These are phyloP conservation scores for Sporormia fimetaria DNA, from an alignment of 495 filamentous ascomycete species.

Conservation along the genomic window DNA sequence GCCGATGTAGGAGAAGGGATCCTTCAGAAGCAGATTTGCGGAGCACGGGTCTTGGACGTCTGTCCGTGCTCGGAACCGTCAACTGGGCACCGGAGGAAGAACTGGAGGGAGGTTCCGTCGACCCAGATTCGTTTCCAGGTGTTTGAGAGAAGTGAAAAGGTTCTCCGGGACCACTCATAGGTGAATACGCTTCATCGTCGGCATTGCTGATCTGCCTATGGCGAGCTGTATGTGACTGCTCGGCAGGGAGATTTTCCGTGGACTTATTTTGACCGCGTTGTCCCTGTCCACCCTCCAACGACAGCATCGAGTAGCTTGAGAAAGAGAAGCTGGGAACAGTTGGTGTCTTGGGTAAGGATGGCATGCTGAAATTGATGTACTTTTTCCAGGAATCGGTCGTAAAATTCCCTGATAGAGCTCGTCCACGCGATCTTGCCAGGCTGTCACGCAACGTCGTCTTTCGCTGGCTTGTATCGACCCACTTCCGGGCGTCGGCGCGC, in stretches of 20 bases:
- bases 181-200: too few species aligned
- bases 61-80: background rate
- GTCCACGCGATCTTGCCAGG: constrained; percentile 27
- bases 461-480: constrained; percentile 12
- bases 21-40: constrained; percentile 63
- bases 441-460: constrained; percentile 17
- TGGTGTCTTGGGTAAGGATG: constrained; percentile 19
- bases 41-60: constrained; percentile 26
- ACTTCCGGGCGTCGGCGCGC: constrained; percentile 38
- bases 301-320: constrained; percentile 17
- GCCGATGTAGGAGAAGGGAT: constrained; percentile 45
- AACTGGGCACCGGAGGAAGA: background rate
- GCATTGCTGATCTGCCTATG: too few species aligned
- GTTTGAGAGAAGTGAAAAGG: too few species aligned
- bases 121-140: too few species aligned
- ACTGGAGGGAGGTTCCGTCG: too few species aligned
- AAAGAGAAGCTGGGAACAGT: constrained; percentile 20
- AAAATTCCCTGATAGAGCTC: constrained; percentile 16
- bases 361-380: constrained; percentile 22
- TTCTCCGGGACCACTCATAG: too few species aligned
- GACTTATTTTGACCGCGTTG: constrained; percentile 2
- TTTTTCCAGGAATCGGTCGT: constrained; percentile 19
- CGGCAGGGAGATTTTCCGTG: background rate
- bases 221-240: constrained; percentile 1
- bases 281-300: constrained; percentile 10